Evolutionary conservation across 768 basidiomycete genomes (phyloP), one percentile per base, ranked within the genome.

Genomic region (Lentinula sp.): DNA sequence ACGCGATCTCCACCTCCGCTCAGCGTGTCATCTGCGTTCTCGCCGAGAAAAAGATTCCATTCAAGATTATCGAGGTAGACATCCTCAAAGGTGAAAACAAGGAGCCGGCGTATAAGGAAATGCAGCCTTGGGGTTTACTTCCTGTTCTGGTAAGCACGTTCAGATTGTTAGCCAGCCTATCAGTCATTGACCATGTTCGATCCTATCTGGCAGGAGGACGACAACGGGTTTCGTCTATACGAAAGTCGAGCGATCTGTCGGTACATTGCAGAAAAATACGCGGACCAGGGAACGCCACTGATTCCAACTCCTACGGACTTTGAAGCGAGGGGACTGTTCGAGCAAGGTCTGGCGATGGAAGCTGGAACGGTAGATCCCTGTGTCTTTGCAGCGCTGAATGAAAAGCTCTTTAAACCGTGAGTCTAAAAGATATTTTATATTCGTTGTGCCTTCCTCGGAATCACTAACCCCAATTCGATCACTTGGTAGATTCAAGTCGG

Each of bases 171-270:
- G 8, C 18, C 35, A 37, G 37, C 6, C 16, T 28, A 13, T 56
- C 8, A 18, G 3, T 57, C 18, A 32, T n/a, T 16, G 13, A 4
- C 28, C 28, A 28, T 28, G 28, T 28, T 28, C 28, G 28, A 28
- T 28, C 4, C 28, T 43, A n/a, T 16, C 37, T 48, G 45, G 36
- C 33, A 35, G 36, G 6, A 41, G 79, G 76, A 85, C 55, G 86
- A 88, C 28, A 85, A 85, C 43, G 87, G 85, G 3, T 82, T 88
- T 68, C 71, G 80, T 60, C 65, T 91, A n/a, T 88, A 80, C 71
- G 86, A 87, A 66, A 80, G 78, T 42, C 82, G 85, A 35, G 85
- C 85, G 0, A 87, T 89, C 56, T 67, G 68, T 7, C 81, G 84
- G 16, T 90, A 88, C 69, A 68, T 88, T 63, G 80, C 77, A 33